A percentile compares a stretch with the other conserved stretches of the same genome.
Evolutionary conservation across 345 rosid genomes (phyloP).

Genomic region (Cardamine occulta): DNA sequence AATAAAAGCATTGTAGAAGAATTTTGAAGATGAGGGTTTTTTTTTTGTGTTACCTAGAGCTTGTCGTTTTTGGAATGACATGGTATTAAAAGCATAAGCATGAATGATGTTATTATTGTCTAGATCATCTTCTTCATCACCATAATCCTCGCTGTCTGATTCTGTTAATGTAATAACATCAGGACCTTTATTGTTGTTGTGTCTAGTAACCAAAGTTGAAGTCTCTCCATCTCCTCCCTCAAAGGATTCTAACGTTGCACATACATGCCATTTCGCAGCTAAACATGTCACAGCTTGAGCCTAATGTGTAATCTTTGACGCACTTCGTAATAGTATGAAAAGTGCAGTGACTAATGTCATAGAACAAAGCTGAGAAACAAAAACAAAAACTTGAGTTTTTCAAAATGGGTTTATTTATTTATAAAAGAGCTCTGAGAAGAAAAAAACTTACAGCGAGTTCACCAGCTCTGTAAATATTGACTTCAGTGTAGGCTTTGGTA

Average conservation of each 20-base stretch:
- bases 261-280: conserved; percentile 93
- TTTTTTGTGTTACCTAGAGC: conserved; percentile 68
- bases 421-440: background rate
- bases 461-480: conserved; percentile 75
- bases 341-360: conserved; percentile 73
- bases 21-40: background rate
- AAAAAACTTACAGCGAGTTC: conserved; percentile 76
- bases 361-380: conserved; percentile 68
- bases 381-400: background rate
- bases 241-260: conserved; percentile 76
- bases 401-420: background rate
- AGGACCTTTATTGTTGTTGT: conserved; percentile 22
- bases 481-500: conserved; percentile 54
- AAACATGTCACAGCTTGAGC: conserved; percentile 88
- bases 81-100: conserved; percentile 68
- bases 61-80: conserved; percentile 89
- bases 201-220: conserved; percentile 48
- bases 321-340: conserved; percentile 70
- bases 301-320: conserved; percentile 92
- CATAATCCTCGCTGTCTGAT: conserved; percentile 55
- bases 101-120: conserved; percentile 72
- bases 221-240: conserved; percentile 72
- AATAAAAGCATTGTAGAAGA: background rate
- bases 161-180: conserved; percentile 42
- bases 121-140: conserved; percentile 85